These are phyloP conservation scores for Fusarium proliferatum DNA, from an alignment of 2,329 filamentous ascomycete genomes.

Conservation along the genomic window DNA sequence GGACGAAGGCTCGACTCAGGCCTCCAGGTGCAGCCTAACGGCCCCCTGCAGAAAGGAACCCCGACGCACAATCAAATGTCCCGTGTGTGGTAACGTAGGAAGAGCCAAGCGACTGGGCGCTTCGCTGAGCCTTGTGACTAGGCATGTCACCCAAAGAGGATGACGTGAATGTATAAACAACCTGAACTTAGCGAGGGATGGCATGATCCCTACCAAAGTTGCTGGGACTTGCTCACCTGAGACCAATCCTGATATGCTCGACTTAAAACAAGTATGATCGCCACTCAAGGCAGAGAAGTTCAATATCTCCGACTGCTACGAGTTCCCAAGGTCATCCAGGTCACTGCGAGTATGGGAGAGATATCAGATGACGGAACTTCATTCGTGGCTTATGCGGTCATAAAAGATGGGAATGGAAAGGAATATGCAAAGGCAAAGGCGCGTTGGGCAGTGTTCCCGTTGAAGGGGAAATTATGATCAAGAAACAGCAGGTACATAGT, in stretches of 20 bases:
- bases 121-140: not conserved
- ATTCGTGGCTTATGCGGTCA: not conserved
- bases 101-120: not conserved
- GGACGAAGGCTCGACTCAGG: not conserved
- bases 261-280: not conserved
- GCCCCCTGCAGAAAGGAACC: not conserved
- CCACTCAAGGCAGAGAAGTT: not conserved
- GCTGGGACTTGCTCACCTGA: accelerated
- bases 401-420: accelerated
- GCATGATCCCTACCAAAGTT: not conserved
- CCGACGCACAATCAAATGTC: not conserved
- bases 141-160: not conserved
- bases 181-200: accelerated
- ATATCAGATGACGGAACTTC: not conserved
- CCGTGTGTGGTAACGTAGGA: too few relatives aligned
- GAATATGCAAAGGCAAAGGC: not conserved
- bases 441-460: accelerated
- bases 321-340: not conserved
- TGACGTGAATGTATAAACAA: not conserved
- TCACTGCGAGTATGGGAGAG: not conserved
- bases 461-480: not conserved
- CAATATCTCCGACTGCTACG: not conserved
- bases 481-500: too few relatives aligned
- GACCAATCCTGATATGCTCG: accelerated
- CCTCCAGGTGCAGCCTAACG: not conserved